These are phyloP conservation scores for Meripilus lineatus DNA, from an alignment of 1,284 basidiomycete species.

Conservation along the genomic window DNA sequence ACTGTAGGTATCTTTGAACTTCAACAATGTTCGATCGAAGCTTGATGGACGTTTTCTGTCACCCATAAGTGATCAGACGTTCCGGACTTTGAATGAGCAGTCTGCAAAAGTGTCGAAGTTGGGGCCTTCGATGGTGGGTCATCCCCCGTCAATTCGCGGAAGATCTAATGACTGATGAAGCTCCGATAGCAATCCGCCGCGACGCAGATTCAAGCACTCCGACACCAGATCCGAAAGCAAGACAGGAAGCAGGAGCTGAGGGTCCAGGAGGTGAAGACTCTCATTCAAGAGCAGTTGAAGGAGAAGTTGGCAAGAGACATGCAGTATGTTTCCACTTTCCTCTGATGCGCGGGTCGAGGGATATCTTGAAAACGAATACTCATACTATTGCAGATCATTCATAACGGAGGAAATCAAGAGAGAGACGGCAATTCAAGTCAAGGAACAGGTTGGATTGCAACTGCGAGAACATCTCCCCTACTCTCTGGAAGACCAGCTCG, in stretches of 20 bases:
- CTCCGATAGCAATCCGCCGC: slow-evolving; percentile 24
- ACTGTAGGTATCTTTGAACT: slow-evolving; percentile 11
- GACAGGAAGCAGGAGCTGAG: slow-evolving; percentile 28
- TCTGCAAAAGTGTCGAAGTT: slow-evolving; percentile 24
- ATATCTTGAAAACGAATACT: not conserved
- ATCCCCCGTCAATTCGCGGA: not conserved
- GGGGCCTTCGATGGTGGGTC: slow-evolving; percentile 27
- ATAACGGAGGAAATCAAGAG: slow-evolving; percentile 33
- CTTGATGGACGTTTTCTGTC: not conserved
- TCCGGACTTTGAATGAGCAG: slow-evolving; percentile 27
- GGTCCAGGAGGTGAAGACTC: slow-evolving; percentile 31
- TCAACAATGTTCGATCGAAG: not conserved
- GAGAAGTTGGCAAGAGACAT: slow-evolving; percentile 25
- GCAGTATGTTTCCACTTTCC: slow-evolving; percentile 22
- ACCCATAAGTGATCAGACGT: slow-evolving; percentile 26
- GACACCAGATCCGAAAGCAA: slow-evolving; percentile 31
- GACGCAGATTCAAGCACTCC: slow-evolving; percentile 27
- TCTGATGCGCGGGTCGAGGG: not conserved
- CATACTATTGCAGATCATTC: slow-evolving; percentile 22
- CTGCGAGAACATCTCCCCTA: slow-evolving; percentile 43
- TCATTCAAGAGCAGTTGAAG: slow-evolving; percentile 32
- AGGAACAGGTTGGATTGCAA: slow-evolving; percentile 40
- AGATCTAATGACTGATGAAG: not conserved
- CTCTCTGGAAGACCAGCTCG: slow-evolving; percentile 38
- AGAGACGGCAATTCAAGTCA: slow-evolving; percentile 38